phyloP scores from a whole-genome alignment of 2,329 filamentous ascomycete species.

The Dothideomycetes sp. region DNA sequence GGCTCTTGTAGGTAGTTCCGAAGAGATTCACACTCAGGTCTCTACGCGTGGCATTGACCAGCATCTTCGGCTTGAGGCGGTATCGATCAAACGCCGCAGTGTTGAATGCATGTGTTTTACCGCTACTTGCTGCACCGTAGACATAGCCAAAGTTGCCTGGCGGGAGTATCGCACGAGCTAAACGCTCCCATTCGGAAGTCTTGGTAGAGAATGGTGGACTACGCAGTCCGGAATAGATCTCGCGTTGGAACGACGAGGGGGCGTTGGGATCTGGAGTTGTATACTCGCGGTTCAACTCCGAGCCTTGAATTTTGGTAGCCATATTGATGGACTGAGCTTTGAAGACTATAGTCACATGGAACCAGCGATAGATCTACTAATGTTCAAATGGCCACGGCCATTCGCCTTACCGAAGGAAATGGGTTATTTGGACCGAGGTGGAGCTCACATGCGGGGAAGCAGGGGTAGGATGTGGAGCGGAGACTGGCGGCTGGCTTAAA shows the following conservation, averaged over 20 bases:
- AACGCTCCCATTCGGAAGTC: slow-evolving; percentile 16
- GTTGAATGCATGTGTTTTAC: slow-evolving; percentile 22
- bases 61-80: slow-evolving; percentile 10
- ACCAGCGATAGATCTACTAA: too few relatives aligned
- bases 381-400: too few relatives aligned
- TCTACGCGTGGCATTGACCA: slow-evolving; percentile 8
- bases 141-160: slow-evolving; percentile 24
- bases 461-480: too few relatives aligned
- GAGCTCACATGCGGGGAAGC: background rate
- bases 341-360: too few relatives aligned
- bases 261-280: slow-evolving; percentile 26
- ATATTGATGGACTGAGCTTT: too few relatives aligned
- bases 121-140: slow-evolving; percentile 20
- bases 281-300: slow-evolving; percentile 12
- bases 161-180: slow-evolving; percentile 18
- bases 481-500: too few relatives aligned
- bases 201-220: slow-evolving; percentile 24
- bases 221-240: slow-evolving; percentile 26
- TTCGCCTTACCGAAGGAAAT: too few relatives aligned
- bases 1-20: slow-evolving; percentile 20
- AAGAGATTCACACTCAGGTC: slow-evolving; percentile 12
- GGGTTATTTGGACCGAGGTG: slow-evolving; percentile 6
- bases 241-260: slow-evolving; percentile 18
- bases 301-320: too few relatives aligned
- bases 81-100: slow-evolving; percentile 9